Percentiles rank a stretch among this genome's conserved stretches.
phyloP scores from a whole-genome alignment of 2,329 filamentous ascomycete genomes.

The Ilyonectria mors-panacis region DNA sequence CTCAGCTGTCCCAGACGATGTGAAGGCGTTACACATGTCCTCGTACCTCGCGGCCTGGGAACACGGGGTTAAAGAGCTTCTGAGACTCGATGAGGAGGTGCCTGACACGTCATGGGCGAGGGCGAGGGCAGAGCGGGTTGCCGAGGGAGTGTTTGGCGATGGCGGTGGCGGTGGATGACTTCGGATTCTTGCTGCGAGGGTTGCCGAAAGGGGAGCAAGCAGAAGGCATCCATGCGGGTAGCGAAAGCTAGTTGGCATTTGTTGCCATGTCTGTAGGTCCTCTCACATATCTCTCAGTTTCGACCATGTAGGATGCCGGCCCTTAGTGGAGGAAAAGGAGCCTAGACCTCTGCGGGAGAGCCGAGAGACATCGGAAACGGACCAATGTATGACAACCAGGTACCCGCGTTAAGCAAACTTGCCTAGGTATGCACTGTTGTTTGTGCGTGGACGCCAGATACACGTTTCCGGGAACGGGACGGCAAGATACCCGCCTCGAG shows the following conservation, averaged over 20 bases:
- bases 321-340: background rate
- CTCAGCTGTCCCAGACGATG: constrained; percentile 17
- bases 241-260: background rate
- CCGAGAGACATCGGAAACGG: background rate
- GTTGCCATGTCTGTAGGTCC: constrained; percentile 16
- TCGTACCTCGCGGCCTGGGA: constrained; percentile 35
- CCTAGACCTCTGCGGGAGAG: background rate
- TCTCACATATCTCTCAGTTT: constrained; percentile 15
- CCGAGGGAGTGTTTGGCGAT: background rate
- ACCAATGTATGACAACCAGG: constrained; percentile 7
- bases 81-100: constrained; percentile 12
- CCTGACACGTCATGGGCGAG: constrained; percentile 29
- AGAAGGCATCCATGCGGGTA: background rate
- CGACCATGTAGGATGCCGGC: constrained; percentile 34
- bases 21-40: constrained; percentile 40
- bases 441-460: constrained; percentile 30
- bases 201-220: background rate
- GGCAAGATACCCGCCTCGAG: constrained; percentile 37
- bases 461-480: constrained; percentile 32
- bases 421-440: constrained; percentile 21
- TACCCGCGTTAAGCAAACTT: constrained; percentile 27
- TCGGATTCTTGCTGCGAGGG: background rate
- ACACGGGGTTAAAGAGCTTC: constrained; percentile 27
- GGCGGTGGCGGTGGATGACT: background rate
- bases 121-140: background rate